Evolutionary conservation across 148 eudicot genomes (phyloP).

Genomic region (Fagopyrum homotropicum): DNA sequence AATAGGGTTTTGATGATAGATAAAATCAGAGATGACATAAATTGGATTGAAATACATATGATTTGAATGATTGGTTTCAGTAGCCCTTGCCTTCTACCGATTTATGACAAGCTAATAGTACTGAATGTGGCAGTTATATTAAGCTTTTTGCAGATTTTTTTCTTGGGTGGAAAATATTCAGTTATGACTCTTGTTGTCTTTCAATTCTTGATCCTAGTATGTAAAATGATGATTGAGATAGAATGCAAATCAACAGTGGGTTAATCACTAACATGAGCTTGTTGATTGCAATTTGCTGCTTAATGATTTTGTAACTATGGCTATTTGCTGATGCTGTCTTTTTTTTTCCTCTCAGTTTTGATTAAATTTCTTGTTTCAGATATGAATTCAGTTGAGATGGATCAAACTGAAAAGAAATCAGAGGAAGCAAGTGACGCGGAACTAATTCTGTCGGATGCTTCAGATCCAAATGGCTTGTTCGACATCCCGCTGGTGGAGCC

Average conservation of each 20-base stretch:
- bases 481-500: slow-evolving; percentile 17
- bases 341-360: not conserved
- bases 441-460: slow-evolving; percentile 1
- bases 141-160: no score
- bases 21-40: not conserved
- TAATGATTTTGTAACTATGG: not conserved
- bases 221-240: not conserved
- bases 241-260: not conserved
- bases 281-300: not conserved
- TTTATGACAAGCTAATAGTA: no score
- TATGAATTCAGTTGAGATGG: slow-evolving; percentile 10
- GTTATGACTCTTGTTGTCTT: not conserved
- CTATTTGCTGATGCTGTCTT: not conserved
- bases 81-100: not conserved
- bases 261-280: not conserved
- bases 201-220: not conserved
- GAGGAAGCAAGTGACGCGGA: slow-evolving; percentile 5
- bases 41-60: not conserved
- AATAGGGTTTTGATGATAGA: slow-evolving; percentile 9
- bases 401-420: slow-evolving; percentile 13
- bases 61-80: not conserved
- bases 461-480: slow-evolving; percentile 9
- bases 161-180: not conserved
- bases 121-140: no score
- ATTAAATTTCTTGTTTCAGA: not conserved